Percentiles rank a stretch among this genome's conserved stretches.
Conservation (phyloP, 108 stramenopile genomes). For the Nannochloropsis salina region DNA sequence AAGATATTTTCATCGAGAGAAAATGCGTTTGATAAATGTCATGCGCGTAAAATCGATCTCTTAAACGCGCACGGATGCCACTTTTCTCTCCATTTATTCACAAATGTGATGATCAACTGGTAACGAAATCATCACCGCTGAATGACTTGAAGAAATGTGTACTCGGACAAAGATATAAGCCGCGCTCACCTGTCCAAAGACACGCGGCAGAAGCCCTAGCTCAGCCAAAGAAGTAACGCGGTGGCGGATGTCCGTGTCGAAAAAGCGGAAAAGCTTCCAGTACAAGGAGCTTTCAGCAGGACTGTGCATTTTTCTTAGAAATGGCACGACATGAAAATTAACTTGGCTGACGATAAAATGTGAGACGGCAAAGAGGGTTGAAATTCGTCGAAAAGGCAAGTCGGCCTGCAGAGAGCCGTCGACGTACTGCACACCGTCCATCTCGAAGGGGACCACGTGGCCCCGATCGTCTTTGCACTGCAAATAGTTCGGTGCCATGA, state of each 20-base stretch:
- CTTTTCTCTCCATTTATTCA: no score
- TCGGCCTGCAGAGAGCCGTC: constrained; percentile 93
- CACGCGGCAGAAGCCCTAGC: constrained; percentile 72
- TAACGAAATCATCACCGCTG: no score
- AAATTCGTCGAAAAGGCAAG: constrained; percentile 94
- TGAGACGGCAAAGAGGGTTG: constrained; percentile 97
- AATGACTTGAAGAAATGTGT: no score
- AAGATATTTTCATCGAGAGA: no score
- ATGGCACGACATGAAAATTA: constrained; percentile 83
- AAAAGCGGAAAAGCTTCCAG: constrained; percentile 69
- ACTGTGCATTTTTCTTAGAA: constrained; percentile 55
- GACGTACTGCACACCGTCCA: constrained; percentile 78
- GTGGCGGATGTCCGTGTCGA: constrained; percentile 76
- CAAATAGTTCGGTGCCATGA: constrained; percentile 77
- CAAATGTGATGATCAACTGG: no score
- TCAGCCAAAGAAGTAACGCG: constrained; percentile 67
- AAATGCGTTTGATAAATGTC: no score
- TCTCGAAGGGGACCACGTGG: constrained; percentile 74
- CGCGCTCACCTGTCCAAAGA: constrained; percentile 62
- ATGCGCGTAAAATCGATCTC: no score
- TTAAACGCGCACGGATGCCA: no score
- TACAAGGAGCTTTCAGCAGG: constrained; percentile 48
- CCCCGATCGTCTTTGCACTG: constrained; percentile 71
- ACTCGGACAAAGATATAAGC: no score
- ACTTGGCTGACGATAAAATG: constrained; percentile 95